phyloP scores from a whole-genome alignment of 169 alveolate species.

The Plasmodium reichenowi region DNA sequence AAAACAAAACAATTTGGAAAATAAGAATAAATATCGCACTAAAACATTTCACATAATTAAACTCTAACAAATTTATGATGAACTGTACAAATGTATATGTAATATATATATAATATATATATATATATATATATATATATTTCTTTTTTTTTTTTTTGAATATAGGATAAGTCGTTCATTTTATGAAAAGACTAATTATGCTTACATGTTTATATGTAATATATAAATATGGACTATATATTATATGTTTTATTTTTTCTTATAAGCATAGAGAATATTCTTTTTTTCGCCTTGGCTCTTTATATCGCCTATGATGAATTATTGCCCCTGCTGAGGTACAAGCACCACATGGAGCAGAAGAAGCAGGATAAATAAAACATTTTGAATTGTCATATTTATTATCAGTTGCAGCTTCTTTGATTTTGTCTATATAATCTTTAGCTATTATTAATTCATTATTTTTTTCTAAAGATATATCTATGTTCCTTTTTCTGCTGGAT shows the following conservation, averaged over 20 bases:
- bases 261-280: constrained; percentile 58
- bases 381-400: constrained; percentile 82
- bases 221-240: background rate
- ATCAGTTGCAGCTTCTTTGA: constrained; percentile 77
- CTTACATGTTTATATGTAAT: background rate
- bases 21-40: too few relatives aligned
- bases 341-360: constrained; percentile 88
- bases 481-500: constrained; percentile 28
- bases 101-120: too few relatives aligned
- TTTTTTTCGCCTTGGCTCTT: constrained; percentile 57
- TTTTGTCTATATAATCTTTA: constrained; percentile 72
- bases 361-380: constrained; percentile 90
- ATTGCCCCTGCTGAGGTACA: constrained; percentile 91
- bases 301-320: constrained; percentile 84
- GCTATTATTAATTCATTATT: constrained; percentile 77
- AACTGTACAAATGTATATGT: too few relatives aligned
- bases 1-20: too few relatives aligned
- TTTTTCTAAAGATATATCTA: constrained; percentile 48
- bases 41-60: too few relatives aligned
- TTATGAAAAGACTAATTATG: background rate
- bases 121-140: background rate
- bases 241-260: background rate
- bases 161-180: background rate
- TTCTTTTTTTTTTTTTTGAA: background rate
- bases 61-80: too few relatives aligned